phyloP scores from a whole-genome alignment of 2,329 filamentous ascomycete genomes.

The Aphanoascus verrucosus region DNA sequence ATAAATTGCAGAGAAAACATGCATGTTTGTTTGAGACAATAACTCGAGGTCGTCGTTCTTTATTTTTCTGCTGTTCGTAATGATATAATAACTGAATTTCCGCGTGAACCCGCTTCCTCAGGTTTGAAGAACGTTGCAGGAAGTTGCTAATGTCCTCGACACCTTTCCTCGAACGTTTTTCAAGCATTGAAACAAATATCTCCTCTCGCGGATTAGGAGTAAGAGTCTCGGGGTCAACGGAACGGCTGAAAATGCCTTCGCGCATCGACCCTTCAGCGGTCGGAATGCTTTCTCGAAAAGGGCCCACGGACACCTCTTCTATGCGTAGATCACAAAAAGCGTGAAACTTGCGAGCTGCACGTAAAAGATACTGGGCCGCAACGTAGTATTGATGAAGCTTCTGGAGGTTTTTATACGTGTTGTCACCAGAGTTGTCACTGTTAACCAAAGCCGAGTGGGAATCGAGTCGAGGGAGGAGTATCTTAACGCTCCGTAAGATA shows the following conservation, averaged over 20 bases:
- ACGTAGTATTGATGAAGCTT: neutral
- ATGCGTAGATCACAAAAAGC: neutral
- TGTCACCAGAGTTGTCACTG: neutral
- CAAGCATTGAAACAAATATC: neutral
- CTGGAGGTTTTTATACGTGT: neutral
- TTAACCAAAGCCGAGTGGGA: neutral
- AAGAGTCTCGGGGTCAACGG: neutral
- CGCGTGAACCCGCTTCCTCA: constrained; percentile 7
- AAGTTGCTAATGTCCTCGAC: neutral
- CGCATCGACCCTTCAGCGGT: neutral
- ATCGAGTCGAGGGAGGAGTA: neutral
- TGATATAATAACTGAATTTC: constrained; percentile 15
- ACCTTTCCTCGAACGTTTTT: neutral
- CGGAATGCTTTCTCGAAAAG: neutral
- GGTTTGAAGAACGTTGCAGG: neutral
- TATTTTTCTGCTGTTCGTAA: constrained; percentile 11
- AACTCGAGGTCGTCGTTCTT: constrained; percentile 2
- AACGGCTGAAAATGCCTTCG: neutral
- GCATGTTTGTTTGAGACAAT: constrained; percentile 14
- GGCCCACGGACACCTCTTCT: neutral
- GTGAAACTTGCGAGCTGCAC: neutral
- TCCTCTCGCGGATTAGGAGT: neutral
- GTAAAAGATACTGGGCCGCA: neutral
- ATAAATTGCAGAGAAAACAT: constrained; percentile 14
- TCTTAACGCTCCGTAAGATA: neutral